phyloP scores from a whole-genome alignment of 148 eudicot species.

The Hydrangea macrophylla region DNA sequence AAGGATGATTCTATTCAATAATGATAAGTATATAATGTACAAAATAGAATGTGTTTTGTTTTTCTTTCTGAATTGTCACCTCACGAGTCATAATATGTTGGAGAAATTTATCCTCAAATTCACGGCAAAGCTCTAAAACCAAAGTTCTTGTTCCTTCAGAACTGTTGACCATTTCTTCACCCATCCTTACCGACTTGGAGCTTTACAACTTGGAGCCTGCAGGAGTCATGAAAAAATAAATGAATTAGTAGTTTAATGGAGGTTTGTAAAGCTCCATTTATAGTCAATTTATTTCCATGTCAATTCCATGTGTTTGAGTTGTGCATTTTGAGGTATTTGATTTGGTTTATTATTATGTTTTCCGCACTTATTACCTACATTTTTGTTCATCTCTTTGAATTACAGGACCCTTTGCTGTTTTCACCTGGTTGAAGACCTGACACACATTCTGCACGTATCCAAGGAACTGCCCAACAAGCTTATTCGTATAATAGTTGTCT shows the following conservation, averaged over 20 bases:
- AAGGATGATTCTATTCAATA: background rate
- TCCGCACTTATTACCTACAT: too few species aligned
- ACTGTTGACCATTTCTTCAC: slow-evolving; percentile 89
- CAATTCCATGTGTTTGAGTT: too few species aligned
- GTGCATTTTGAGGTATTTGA: too few species aligned
- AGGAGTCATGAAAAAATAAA: background rate
- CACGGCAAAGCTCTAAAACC: slow-evolving; percentile 98
- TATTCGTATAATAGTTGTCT: too few species aligned
- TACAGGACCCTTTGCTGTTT: too few species aligned
- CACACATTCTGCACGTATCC: too few species aligned
- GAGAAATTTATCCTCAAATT: slow-evolving; percentile 94
- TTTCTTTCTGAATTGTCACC: slow-evolving; percentile 37
- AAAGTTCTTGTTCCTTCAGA: slow-evolving; percentile 93
- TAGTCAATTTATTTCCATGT: too few species aligned
- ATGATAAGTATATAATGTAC: too few species aligned
- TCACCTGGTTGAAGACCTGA: too few species aligned
- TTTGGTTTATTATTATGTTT: too few species aligned
- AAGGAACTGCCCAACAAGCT: too few species aligned
- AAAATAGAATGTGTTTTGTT: background rate
- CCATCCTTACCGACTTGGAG: slow-evolving; percentile 88
- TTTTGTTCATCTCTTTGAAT: too few species aligned
- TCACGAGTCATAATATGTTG: slow-evolving; percentile 90
- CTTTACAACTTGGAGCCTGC: slow-evolving; percentile 98
- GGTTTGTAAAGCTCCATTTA: background rate
- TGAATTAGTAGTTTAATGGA: background rate